phyloP scores from a whole-genome alignment of 2,329 filamentous ascomycete species.

The Madurella mycetomatis region DNA sequence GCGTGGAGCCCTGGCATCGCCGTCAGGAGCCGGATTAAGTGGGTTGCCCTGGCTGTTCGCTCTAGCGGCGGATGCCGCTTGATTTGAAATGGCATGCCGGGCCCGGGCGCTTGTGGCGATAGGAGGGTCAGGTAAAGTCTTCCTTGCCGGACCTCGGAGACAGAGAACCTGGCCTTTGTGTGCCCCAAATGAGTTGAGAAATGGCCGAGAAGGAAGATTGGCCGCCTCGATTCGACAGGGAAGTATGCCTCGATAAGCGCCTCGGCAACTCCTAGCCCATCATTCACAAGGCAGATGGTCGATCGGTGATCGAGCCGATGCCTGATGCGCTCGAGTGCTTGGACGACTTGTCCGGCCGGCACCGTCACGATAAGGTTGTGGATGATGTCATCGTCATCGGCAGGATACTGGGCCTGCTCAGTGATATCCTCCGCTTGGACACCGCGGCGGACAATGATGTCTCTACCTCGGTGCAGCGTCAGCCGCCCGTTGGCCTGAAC shows the following conservation, averaged over 20 bases:
- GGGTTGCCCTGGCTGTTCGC: slow-evolving; percentile 33
- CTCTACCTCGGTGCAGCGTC: slow-evolving; percentile 17
- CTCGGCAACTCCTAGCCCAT: slow-evolving; percentile 74
- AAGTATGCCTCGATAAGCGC: slow-evolving; percentile 69
- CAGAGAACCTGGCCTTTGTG: slow-evolving; percentile 37
- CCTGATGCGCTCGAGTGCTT: slow-evolving; percentile 24
- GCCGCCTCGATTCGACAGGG: slow-evolving; percentile 57
- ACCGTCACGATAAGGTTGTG: slow-evolving; percentile 32
- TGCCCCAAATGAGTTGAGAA: slow-evolving; percentile 45
- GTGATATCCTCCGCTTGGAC: slow-evolving; percentile 25
- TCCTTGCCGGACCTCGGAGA: slow-evolving; percentile 35
- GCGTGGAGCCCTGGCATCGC: slow-evolving; percentile 59
- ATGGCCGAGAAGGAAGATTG: slow-evolving; percentile 71
- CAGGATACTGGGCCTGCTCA: neutral
- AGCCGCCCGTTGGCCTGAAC: slow-evolving; percentile 19
- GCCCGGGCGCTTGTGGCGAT: slow-evolving; percentile 7
- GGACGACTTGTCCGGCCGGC: slow-evolving; percentile 25
- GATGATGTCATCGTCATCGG: slow-evolving; percentile 8
- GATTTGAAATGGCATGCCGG: slow-evolving; percentile 2
- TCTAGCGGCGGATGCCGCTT: slow-evolving; percentile 24
- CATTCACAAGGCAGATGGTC: slow-evolving; percentile 34
- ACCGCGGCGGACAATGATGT: slow-evolving; percentile 16
- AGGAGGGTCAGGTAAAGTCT: slow-evolving; percentile 33
- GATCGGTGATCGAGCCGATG: slow-evolving; percentile 32
- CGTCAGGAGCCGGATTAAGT: slow-evolving; percentile 61